Base-by-base conservation (phyloP, 2,329 filamentous ascomycete species). In the Pleoardoris graminearum region DNA sequence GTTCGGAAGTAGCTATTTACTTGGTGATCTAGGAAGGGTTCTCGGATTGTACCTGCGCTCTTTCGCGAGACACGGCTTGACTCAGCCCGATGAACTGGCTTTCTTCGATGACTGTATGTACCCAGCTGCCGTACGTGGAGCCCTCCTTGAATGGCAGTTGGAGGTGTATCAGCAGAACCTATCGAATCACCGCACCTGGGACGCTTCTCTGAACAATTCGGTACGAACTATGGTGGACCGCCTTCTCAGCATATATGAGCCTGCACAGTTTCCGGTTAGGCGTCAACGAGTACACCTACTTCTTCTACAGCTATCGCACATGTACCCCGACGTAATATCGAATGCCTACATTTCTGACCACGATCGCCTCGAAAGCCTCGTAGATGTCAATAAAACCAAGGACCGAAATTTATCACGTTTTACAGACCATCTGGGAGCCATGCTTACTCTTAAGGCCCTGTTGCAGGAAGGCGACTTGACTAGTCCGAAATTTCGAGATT, bases 1-100 rank as follows among this genome's bases (percentile, higher is more conserved):
- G 1, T 88, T 86, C 82, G 70, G 72, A n/a, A 67, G 73, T 8
- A 77, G 75, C 25, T 76, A 80, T 8, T 78, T 81, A 47, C 73
- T 80, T 1, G 75, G 78, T 46, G 73, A 77, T 2, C 75, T 90
- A 7, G 85, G 80, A 7, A 80, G 86, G 30, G 80, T 84, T 0
- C 71, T 89, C 12, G 79, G 80, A 19, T 80, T 81, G 3, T 79
- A 88, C 45, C 77, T 85, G 23, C 85, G 84, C 57, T 76, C 87
- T 14, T 69, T 67, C 39, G 46, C 69, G 29, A 68, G 62, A 42
- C 54, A 58, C 30, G 62, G 65, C 81, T 51, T 76, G 76, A 47
- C 80, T 78, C n/a, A 80, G 75, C 64, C 77, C 3, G 56, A 81
- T 37, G 82, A 86, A 47, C 82, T 60, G 1, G 66, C 64, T 3